Conservation (phyloP, 73 alveolate species). For the Paramecium pentaurelia region DNA sequence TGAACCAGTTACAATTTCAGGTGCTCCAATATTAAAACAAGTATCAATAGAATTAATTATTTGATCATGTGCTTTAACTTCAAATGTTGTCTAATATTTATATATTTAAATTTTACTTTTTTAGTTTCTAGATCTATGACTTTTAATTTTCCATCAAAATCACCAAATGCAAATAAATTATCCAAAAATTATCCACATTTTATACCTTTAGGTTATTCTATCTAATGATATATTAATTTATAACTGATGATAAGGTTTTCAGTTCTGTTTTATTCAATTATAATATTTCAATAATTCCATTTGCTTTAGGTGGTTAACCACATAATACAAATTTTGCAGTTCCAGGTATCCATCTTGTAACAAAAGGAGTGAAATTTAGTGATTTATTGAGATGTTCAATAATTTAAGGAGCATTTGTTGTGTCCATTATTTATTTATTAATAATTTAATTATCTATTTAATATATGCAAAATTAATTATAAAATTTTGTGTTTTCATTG, state of each 20-base stretch:
- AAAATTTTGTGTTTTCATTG: conserved; percentile 30
- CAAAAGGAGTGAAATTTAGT: conserved; percentile 90
- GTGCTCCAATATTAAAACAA: conserved; percentile 93
- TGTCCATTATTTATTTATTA: conserved; percentile 74
- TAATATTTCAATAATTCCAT: conserved; percentile 92
- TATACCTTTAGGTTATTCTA: conserved; percentile 85
- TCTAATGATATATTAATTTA: conserved; percentile 59
- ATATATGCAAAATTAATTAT: conserved; percentile 27
- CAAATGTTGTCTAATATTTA: conserved; percentile 44
- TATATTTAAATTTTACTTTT: conserved; percentile 35
- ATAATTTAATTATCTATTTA: not conserved
- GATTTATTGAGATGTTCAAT: conserved; percentile 86
- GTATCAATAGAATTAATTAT: conserved; percentile 96
- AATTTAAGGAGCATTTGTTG: conserved; percentile 95
- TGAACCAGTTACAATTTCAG: conserved; percentile 99
- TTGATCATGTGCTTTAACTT: conserved; percentile 95
- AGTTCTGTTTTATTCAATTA: conserved; percentile 77
- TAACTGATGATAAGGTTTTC: conserved; percentile 63
- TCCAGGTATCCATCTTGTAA: conserved; percentile 91
- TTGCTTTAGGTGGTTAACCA: conserved; percentile 98
- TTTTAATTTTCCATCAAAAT: conserved; percentile 92
- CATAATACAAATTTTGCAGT: conserved; percentile 92
- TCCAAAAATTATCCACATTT: conserved; percentile 80
- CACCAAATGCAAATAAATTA: conserved; percentile 95
- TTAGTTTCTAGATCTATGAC: conserved; percentile 91